Conservation (phyloP, 495 filamentous ascomycete species). For the Aspergillus mulundensis region DNA sequence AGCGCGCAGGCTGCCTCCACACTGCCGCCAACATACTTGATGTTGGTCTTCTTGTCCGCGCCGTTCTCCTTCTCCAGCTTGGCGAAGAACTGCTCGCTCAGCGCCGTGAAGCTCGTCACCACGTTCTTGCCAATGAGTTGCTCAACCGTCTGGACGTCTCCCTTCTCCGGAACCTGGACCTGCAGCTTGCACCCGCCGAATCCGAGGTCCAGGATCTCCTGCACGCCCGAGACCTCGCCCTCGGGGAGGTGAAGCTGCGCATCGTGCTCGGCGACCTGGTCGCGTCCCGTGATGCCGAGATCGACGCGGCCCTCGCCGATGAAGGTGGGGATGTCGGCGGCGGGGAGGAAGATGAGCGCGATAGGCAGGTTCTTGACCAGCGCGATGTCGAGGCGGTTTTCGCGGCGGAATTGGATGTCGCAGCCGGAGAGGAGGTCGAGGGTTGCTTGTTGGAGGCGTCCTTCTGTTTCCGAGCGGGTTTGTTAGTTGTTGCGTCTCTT, state of each 20-base stretch:
- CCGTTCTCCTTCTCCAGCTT: slow-evolving; percentile 55
- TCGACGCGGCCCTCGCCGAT: slow-evolving; percentile 93
- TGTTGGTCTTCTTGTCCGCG: slow-evolving; percentile 55
- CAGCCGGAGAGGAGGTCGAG: slow-evolving; percentile 87
- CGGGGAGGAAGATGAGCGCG: slow-evolving; percentile 94
- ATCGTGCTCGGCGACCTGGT: slow-evolving; percentile 91
- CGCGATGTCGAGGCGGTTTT: slow-evolving; percentile 91
- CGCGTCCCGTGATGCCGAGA: slow-evolving; percentile 88
- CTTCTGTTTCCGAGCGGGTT: slow-evolving; percentile 57
- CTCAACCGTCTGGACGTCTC: slow-evolving; percentile 59
- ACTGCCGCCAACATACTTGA: slow-evolving; percentile 90
- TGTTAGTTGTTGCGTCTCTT: slow-evolving; percentile 2
- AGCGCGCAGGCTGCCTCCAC: slow-evolving; percentile 95
- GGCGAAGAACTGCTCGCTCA: slow-evolving; percentile 77
- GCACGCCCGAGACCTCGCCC: slow-evolving; percentile 61
- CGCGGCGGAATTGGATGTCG: slow-evolving; percentile 93
- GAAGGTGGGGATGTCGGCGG: slow-evolving; percentile 94
- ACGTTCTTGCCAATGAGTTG: slow-evolving; percentile 91
- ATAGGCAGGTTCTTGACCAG: slow-evolving; percentile 93
- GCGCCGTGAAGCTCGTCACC: slow-evolving; percentile 86
- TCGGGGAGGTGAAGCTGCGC: slow-evolving; percentile 49
- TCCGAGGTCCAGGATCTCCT: slow-evolving; percentile 80
- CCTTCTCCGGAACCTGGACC: slow-evolving; percentile 91
- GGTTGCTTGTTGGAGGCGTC: slow-evolving; percentile 76
- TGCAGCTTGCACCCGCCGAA: slow-evolving; percentile 92